Conservation (phyloP, 345 rosid species). For the Moringa oleifera region DNA sequence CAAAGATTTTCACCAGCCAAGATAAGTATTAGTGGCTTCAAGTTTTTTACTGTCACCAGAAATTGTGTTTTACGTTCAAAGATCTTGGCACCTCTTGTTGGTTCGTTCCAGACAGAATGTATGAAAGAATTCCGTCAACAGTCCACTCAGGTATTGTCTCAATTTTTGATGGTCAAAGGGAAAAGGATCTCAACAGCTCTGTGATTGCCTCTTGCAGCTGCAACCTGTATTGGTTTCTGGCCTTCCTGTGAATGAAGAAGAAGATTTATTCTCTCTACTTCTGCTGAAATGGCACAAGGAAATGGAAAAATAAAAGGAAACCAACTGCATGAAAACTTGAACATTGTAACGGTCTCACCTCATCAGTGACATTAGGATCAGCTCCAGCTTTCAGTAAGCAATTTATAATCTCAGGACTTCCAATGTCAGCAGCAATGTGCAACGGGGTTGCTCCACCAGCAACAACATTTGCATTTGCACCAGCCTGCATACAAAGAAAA, state of each 20-base stretch:
- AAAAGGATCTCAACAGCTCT: slow-evolving; percentile 68
- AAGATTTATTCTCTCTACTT: slow-evolving; percentile 1
- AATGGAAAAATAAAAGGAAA: not conserved
- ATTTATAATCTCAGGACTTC: slow-evolving; percentile 56
- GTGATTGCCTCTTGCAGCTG: slow-evolving; percentile 67
- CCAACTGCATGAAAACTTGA: slow-evolving; percentile 3
- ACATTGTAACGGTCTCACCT: slow-evolving; percentile 37
- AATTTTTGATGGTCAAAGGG: slow-evolving; percentile 53
- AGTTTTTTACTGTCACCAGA: too few species aligned
- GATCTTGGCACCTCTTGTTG: slow-evolving; percentile 37
- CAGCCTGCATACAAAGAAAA: slow-evolving; percentile 50
- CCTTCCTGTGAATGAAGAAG: slow-evolving; percentile 58
- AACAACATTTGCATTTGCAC: slow-evolving; percentile 64
- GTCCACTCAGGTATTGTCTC: slow-evolving; percentile 63
- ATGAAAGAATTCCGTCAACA: slow-evolving; percentile 60
- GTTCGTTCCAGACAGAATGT: slow-evolving; percentile 47
- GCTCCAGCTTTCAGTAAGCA: slow-evolving; percentile 78
- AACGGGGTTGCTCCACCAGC: slow-evolving; percentile 94
- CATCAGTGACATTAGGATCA: slow-evolving; percentile 71
- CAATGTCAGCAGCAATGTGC: slow-evolving; percentile 86
- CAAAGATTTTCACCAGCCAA: too few species aligned
- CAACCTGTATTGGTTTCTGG: slow-evolving; percentile 75
- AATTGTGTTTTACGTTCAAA: too few species aligned
- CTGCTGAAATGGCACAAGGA: not conserved
- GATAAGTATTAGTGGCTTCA: too few species aligned